Percentiles rank a stretch among this genome's conserved stretches.
Evolutionary conservation across 1,284 basidiomycete species (phyloP).

Genomic region (Cerioporus squamosus): DNA sequence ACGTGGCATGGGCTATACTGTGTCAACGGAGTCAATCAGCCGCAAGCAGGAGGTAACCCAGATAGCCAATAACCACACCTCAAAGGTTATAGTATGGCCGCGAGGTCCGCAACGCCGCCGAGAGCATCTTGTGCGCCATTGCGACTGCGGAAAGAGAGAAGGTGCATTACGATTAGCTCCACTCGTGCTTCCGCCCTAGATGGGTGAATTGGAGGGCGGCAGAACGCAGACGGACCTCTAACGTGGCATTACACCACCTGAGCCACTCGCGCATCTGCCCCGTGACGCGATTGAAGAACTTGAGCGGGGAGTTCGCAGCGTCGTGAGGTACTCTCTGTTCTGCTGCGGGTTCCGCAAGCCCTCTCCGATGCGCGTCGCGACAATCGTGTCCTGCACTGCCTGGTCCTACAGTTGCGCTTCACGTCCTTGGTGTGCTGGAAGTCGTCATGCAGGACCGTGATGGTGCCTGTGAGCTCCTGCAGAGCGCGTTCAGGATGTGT

Average conservation of each 20-base stretch:
- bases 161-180: too few species aligned
- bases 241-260: constrained; percentile 77
- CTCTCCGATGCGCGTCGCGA: constrained; percentile 73
- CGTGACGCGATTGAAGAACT: constrained; percentile 79
- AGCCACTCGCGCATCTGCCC: constrained; percentile 74
- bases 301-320: constrained; percentile 81
- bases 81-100: constrained; percentile 74
- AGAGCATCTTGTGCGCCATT: constrained; percentile 80
- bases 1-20: constrained; percentile 76
- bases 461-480: constrained; percentile 64
- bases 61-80: constrained; percentile 48
- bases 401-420: constrained; percentile 74
- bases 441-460: constrained; percentile 70
- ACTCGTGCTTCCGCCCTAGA: too few species aligned
- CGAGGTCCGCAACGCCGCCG: constrained; percentile 59
- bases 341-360: constrained; percentile 75
- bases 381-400: constrained; percentile 76
- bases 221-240: constrained; percentile 58
- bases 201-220: too few species aligned
- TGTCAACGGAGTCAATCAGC: constrained; percentile 67
- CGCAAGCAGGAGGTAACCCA: background rate
- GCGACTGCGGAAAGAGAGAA: constrained; percentile 58
- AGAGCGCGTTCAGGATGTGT: background rate
- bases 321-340: constrained; percentile 68
- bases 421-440: constrained; percentile 67